Evolutionary conservation across 2,329 filamentous ascomycete genomes (phyloP), one percentile per base, ranked within the genome.

Genomic region (Aureobasidium sp.): DNA sequence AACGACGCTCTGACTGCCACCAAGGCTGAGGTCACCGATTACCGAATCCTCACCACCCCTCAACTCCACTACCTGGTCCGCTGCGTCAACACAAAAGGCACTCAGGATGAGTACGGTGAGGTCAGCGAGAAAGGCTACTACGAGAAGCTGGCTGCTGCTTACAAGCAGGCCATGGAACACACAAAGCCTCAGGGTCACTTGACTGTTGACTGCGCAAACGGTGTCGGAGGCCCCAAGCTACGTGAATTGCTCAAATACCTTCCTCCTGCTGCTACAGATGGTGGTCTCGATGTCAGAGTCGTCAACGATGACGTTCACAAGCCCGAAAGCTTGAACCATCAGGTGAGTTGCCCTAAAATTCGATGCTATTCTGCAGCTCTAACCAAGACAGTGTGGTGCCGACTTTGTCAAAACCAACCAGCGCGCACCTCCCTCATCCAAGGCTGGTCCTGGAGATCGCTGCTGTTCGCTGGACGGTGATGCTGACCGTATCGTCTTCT

Each of bases 341-440:
- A 96, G 69, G 90, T 92, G 79, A 75, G 82, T 54, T 25, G 4
- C 48, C 25, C 16, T 36, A 21, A 21, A 21, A 21, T 21, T 21
- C 21, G 2, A 44, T 14, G 13, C 3, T 4, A n/a, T 5, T 25
- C 21, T 13, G 47, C n/a, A 34, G n/a, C 36, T 16, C 60, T 51
- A 39, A 55, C 8, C 9, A 59, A 59, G 54, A 5, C 32, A 95
- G 85, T 96, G 90, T 71, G 94, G 94, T 74, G 94, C 94, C 71
- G 94, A 99, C 76, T 97, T 85, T 69, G 94, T 99, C 76, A 99
- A 99, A 80, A 97, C 94, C 21, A 91, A 91, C 77, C 94, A 99
- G 79, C 86, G 91, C 66, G 89, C 91, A 63, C 94, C 94, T 57
- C 89, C 89, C 44, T 87, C 80, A 34, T 93, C 91, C 59, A 91